Evolutionary conservation across 371 early-diverging fungal genomes (phyloP).

Genomic region (Haplosporangium sp.): DNA sequence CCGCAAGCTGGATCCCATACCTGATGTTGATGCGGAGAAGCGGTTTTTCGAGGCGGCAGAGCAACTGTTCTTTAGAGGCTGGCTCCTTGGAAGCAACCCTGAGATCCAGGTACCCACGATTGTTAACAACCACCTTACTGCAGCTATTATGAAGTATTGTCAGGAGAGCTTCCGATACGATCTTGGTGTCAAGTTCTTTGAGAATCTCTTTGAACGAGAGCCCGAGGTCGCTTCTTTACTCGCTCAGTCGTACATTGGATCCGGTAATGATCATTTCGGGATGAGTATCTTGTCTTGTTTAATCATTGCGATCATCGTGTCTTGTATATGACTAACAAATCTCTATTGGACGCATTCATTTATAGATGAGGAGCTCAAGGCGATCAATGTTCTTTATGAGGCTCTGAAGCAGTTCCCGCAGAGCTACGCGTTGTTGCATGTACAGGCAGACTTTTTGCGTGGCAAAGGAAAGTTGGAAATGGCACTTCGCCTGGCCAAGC

Average conservation of each 20-base stretch:
- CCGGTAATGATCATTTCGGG: conserved; percentile 21
- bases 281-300: not conserved
- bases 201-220: conserved; percentile 82
- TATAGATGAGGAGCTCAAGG: conserved; percentile 89
- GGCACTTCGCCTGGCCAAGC: conserved; percentile 88
- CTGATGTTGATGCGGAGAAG: conserved; percentile 75
- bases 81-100: conserved; percentile 95
- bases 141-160: conserved; percentile 90
- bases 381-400: conserved; percentile 85
- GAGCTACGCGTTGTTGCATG: conserved; percentile 84
- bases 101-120: conserved; percentile 92
- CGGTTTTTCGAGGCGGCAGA: conserved; percentile 87
- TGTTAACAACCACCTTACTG: conserved; percentile 85
- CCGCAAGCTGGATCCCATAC: conserved; percentile 87
- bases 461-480: conserved; percentile 72
- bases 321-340: not conserved
- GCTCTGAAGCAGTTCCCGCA: conserved; percentile 82
- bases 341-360: conserved; percentile 7
- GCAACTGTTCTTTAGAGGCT: conserved; percentile 86
- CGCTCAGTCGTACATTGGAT: conserved; percentile 81
- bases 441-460: conserved; percentile 85
- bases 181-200: conserved; percentile 84
- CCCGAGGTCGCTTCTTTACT: conserved; percentile 90
- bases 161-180: conserved; percentile 81
- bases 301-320: not conserved